Percentiles rank a stretch among this genome's conserved stretches.
Conservation (phyloP, 148 eudicot genomes). For the Camellia japonica region DNA sequence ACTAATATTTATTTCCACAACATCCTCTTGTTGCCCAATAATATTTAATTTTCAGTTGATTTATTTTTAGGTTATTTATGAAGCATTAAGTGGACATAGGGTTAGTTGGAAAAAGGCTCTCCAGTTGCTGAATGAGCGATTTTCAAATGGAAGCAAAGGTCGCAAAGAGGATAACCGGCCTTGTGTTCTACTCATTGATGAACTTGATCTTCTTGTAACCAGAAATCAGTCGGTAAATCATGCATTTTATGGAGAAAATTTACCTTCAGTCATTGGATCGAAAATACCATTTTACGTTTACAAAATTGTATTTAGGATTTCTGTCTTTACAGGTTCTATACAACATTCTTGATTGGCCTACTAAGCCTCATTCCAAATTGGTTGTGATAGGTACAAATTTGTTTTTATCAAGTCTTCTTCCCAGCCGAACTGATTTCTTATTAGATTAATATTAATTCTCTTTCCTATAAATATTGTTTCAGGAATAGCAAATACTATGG, state of each 20-base stretch:
- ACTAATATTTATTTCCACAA: slow-evolving; percentile 4
- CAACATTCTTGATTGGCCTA: slow-evolving; percentile 99
- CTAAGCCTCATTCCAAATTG: slow-evolving; percentile 85
- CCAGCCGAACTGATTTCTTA: neutral
- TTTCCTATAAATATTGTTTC: slow-evolving; percentile 19
- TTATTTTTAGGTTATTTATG: slow-evolving; percentile 81
- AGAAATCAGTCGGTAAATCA: slow-evolving; percentile 82
- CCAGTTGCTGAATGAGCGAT: slow-evolving; percentile 75
- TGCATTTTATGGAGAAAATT: slow-evolving; percentile 2
- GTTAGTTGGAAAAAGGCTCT: slow-evolving; percentile 95
- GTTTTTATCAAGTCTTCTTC: slow-evolving; percentile 4
- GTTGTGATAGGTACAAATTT: slow-evolving; percentile 72
- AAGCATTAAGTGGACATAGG: slow-evolving; percentile 85
- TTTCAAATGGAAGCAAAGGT: slow-evolving; percentile 64
- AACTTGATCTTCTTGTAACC: slow-evolving; percentile 94
- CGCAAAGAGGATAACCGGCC: slow-evolving; percentile 75
- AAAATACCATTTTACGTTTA: neutral
- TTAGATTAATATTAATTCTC: neutral
- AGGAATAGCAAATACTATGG: slow-evolving; percentile 99
- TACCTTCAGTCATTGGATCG: neutral
- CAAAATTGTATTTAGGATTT: neutral
- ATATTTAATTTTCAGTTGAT: slow-evolving; percentile 14
- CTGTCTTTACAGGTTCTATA: slow-evolving; percentile 67
- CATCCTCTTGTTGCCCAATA: slow-evolving; percentile 6
- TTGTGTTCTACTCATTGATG: slow-evolving; percentile 90